Percentiles rank a stretch among this genome's conserved stretches.
phyloP scores from a whole-genome alignment of 805 yeast species.

The Yueomyces sinensis region DNA sequence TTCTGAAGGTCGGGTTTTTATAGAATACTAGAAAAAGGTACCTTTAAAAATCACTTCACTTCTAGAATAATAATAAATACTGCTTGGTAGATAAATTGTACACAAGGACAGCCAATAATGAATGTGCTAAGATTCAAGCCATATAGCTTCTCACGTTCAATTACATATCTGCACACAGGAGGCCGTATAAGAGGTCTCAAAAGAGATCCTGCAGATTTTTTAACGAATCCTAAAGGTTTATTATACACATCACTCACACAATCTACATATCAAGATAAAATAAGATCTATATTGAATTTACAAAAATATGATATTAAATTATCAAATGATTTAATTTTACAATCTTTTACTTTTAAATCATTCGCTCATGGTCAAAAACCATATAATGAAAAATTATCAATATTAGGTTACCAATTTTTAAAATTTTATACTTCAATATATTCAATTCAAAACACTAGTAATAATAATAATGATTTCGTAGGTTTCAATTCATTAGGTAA shows the following conservation, averaged over 20 bases:
- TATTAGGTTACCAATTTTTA: slow-evolving; percentile 54
- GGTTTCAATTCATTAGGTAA: slow-evolving; percentile 52
- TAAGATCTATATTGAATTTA: slow-evolving; percentile 14
- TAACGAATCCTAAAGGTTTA: slow-evolving; percentile 35
- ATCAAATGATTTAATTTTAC: slow-evolving; percentile 52
- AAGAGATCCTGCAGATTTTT: slow-evolving; percentile 51
- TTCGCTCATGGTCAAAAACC: slow-evolving; percentile 88
- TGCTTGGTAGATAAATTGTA: not conserved
- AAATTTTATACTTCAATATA: slow-evolving; percentile 28
- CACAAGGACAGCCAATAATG: not conserved
- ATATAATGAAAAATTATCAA: slow-evolving; percentile 72
- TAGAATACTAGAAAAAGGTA: too few relatives aligned
- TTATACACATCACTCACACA: slow-evolving; percentile 39
- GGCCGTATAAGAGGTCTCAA: slow-evolving; percentile 58
- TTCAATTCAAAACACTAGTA: slow-evolving; percentile 4
- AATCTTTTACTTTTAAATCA: slow-evolving; percentile 84
- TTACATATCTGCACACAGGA: slow-evolving; percentile 30
- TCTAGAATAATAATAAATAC: not conserved
- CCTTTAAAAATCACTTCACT: not conserved
- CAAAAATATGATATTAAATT: slow-evolving; percentile 25
- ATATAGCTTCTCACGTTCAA: slow-evolving; percentile 13
- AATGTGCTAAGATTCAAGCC: too few relatives aligned
- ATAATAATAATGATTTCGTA: slow-evolving; percentile 9
- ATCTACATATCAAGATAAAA: slow-evolving; percentile 27
- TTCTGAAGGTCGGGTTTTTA: too few relatives aligned